Base-by-base conservation (phyloP, 768 basidiomycete genomes). In the Leccinum barrowsii region DNA sequence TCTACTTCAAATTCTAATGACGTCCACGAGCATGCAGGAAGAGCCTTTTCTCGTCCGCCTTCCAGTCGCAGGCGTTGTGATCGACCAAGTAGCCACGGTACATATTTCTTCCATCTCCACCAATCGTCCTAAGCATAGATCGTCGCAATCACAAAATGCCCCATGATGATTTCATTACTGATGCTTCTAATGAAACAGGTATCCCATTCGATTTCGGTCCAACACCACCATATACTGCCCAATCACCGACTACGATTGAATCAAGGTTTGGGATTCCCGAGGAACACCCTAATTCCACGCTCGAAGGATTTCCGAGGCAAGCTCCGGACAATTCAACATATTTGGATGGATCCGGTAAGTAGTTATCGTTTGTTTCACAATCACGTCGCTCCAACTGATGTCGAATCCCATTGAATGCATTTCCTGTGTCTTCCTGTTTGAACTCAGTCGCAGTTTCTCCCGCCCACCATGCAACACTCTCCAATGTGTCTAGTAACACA, bases 191-290 rank as follows among this genome's bases (percentile, higher is more conserved):
- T 54, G 44, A 21, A 19, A 50, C 12, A 62, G 66, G 24, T 5
- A 28, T 37, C 2, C 51, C 37, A 48, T 46, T 37, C 17, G 59
- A 67, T 19, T 52, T 65, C 6, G 69, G 58, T 24, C 69, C 69
- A 55, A 60, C 69, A n/a, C 68, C 68, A 4, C 69, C 69, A n/a
- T 70, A 70, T 54, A 60, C 61, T 8, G 26, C 49, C 11, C 55
- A 52, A 12, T 37, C 55, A 21, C 30, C 57, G 10, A 10, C n/a
- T 35, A 28, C 26, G 13, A 22, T 11, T 11, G 59, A 22, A 8
- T 13, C 59, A 10, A 50, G 28, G 24, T 17, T 19, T 8, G n/a
- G 5, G 24, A 6, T 19, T 4, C 37, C 24, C 44, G 59, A n/a
- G 28, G 67, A 63, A 17, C 48, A 51, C 42, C 55, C 63, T 12